phyloP scores from a whole-genome alignment of 1,284 basidiomycete genomes.

The Cryptococcus maquisensis region DNA sequence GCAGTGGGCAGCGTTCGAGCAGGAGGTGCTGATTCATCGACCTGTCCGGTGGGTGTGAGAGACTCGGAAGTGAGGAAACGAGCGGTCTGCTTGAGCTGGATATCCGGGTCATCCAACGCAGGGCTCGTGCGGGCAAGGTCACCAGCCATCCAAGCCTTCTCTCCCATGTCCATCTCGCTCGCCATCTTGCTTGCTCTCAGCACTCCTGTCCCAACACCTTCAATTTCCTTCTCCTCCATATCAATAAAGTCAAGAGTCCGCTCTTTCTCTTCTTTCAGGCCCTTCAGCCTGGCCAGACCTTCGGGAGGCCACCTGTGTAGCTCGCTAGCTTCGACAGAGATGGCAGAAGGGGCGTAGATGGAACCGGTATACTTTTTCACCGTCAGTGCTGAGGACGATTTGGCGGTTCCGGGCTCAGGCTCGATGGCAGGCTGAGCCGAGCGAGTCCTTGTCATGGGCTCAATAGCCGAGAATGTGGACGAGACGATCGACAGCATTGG shows the following conservation, averaged over 20 bases:
- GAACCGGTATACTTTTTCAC: conserved; percentile 12
- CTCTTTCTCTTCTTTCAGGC: too few relatives aligned
- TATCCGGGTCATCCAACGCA: too few relatives aligned
- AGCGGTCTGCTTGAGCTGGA: too few relatives aligned
- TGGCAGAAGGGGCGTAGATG: conserved; percentile 4
- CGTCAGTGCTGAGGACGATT: not conserved
- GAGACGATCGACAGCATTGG: conserved; percentile 16
- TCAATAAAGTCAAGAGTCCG: too few relatives aligned
- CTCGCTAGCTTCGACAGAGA: conserved; percentile 1
- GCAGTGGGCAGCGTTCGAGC: not conserved
- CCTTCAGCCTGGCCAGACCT: not conserved
- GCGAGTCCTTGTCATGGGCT: not conserved
- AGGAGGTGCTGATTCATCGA: too few relatives aligned
- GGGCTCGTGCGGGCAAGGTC: too few relatives aligned
- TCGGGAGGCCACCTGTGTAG: not conserved
- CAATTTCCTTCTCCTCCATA: too few relatives aligned
- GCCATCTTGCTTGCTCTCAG: too few relatives aligned
- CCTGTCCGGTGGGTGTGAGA: not conserved
- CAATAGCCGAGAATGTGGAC: conserved; percentile 11
- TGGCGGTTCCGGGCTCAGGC: not conserved
- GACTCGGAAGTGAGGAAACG: not conserved
- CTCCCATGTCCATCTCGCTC: too few relatives aligned
- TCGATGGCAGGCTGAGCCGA: not conserved
- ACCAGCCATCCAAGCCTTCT: too few relatives aligned
- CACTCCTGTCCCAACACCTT: too few relatives aligned